These are phyloP conservation scores for Dryas integrifolia DNA, from an alignment of 331 rosid species.

Conservation along the genomic window DNA sequence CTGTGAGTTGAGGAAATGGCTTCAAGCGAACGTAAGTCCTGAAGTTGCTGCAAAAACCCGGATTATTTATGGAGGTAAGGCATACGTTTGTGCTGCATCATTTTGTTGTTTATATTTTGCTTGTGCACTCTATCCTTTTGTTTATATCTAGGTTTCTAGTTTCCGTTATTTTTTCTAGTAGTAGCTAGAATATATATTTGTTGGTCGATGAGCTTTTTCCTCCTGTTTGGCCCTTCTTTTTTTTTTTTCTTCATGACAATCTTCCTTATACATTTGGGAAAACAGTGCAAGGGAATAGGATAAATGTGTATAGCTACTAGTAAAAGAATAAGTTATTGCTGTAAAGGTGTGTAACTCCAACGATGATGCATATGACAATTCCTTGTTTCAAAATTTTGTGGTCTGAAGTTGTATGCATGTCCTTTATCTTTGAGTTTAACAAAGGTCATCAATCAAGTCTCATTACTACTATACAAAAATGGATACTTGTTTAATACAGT, in stretches of 20 bases:
- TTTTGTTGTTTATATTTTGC: background rate
- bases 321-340: background rate
- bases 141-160: background rate
- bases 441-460: background rate
- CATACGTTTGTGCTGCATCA: background rate
- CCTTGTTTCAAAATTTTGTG: background rate
- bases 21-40: constrained; percentile 32
- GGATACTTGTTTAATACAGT: background rate
- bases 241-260: background rate
- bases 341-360: background rate
- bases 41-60: constrained; percentile 44
- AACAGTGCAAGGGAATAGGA: background rate
- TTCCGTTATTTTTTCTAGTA: background rate
- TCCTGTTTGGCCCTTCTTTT: background rate
- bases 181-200: background rate
- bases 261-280: background rate
- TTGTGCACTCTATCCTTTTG: background rate
- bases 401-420: background rate
- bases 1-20: constrained; percentile 46
- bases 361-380: background rate
- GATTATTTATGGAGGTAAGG: constrained; percentile 46
- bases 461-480: background rate
- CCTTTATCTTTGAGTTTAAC: background rate
- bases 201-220: background rate
- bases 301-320: background rate